These are phyloP conservation scores for Sicyos baderoa DNA, from an alignment of 306 rosid species.

Conservation along the genomic window DNA sequence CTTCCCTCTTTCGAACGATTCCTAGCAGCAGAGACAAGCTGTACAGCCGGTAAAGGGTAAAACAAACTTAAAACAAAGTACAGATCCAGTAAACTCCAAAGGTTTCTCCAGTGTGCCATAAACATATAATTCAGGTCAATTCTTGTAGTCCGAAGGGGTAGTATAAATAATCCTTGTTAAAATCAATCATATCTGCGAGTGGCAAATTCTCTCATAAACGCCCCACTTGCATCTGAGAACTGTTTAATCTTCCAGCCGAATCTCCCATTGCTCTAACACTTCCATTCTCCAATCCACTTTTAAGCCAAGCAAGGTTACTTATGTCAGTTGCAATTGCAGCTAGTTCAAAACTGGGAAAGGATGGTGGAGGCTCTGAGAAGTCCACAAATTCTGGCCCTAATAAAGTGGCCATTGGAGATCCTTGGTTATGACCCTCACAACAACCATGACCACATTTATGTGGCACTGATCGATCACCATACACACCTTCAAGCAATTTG, in stretches of 20 bases:
- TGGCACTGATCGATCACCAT: constrained; percentile 45
- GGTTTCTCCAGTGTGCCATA: constrained; percentile 4
- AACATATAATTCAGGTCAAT: neutral
- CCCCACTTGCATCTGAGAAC: constrained; percentile 40
- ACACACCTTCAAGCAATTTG: constrained; percentile 51
- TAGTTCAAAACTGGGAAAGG: constrained; percentile 72
- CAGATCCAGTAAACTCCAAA: constrained; percentile 10
- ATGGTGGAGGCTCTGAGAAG: constrained; percentile 51
- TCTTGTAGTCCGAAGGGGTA: constrained; percentile 14
- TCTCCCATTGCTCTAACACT: constrained; percentile 61
- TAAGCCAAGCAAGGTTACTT: constrained; percentile 91
- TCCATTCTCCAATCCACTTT: constrained; percentile 82
- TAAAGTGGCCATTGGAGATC: constrained; percentile 36
- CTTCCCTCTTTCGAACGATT: neutral
- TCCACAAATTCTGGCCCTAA: constrained; percentile 88
- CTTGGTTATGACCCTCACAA: constrained; percentile 33
- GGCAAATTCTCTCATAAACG: constrained; percentile 26
- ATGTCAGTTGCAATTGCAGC: constrained; percentile 90
- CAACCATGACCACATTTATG: constrained; percentile 79
- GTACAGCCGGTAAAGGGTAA: constrained; percentile 12
- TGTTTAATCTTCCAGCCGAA: constrained; percentile 38
- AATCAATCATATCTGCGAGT: neutral
- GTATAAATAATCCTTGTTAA: constrained; percentile 6
- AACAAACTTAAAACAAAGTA: constrained; percentile 12
- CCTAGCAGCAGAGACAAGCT: constrained; percentile 1